Percentiles rank a stretch among this genome's conserved stretches.
Conservation (phyloP, 768 basidiomycete genomes). For the Dioszegia aurantiaca region DNA sequence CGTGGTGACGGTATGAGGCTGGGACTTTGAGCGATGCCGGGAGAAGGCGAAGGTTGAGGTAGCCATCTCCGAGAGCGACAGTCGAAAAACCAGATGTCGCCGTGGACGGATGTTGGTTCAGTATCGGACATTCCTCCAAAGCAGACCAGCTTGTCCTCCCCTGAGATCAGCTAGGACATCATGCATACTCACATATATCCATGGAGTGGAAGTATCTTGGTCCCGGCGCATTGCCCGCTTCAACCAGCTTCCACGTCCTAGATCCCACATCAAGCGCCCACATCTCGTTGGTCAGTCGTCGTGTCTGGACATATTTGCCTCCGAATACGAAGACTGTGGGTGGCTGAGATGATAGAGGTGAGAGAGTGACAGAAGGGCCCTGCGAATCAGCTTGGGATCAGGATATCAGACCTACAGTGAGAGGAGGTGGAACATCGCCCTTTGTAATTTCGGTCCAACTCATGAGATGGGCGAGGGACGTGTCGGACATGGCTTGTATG, state of each 20-base stretch:
- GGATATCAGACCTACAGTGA: constrained; percentile 38
- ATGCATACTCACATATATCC: constrained; percentile 60
- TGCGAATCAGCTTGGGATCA: constrained; percentile 11
- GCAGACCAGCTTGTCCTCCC: constrained; percentile 85
- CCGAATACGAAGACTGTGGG: constrained; percentile 56
- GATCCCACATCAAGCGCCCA: constrained; percentile 83
- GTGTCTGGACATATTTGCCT: constrained; percentile 78
- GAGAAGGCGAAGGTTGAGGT: constrained; percentile 55
- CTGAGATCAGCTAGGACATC: constrained; percentile 11
- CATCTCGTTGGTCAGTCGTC: constrained; percentile 84
- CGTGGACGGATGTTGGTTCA: constrained; percentile 74
- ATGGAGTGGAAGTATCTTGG: constrained; percentile 94
- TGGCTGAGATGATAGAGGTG: constrained; percentile 28
- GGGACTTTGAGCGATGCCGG: constrained; percentile 53
- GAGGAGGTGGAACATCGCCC: constrained; percentile 46
- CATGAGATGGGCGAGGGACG: constrained; percentile 39
- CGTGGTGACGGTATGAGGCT: constrained; percentile 72
- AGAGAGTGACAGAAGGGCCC: constrained; percentile 48
- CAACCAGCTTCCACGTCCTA: constrained; percentile 73
- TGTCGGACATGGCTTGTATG: constrained; percentile 33
- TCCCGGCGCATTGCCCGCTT: constrained; percentile 60
- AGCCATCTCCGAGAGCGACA: constrained; percentile 70
- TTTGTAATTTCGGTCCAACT: constrained; percentile 43
- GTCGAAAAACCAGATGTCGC: constrained; percentile 88
- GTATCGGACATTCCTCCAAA: constrained; percentile 91